phyloP scores from a whole-genome alignment of 192 early-diverging fungal species.

The Coemansia sp. region DNA sequence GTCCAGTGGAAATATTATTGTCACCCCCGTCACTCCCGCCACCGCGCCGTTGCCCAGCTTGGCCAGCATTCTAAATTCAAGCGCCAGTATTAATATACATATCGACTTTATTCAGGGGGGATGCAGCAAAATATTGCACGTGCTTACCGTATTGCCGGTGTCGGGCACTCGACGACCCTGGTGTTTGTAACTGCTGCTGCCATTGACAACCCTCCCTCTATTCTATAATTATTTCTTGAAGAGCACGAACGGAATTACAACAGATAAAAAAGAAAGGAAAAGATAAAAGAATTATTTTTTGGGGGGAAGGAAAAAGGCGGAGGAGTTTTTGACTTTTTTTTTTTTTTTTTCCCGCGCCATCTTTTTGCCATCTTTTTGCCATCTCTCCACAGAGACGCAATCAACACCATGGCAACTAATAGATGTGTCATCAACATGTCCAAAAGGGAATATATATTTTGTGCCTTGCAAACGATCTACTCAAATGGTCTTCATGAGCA shows the following conservation, averaged over 20 bases:
- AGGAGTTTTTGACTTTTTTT: neutral
- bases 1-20: slow-evolving; percentile 64
- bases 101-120: neutral
- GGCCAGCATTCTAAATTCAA: slow-evolving; percentile 25
- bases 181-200: slow-evolving; percentile 4
- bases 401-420: too few relatives aligned
- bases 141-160: slow-evolving; percentile 35
- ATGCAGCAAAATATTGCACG: neutral
- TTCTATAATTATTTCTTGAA: neutral
- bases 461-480: neutral
- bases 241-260: neutral
- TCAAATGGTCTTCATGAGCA: slow-evolving; percentile 68
- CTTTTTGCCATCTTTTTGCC: neutral
- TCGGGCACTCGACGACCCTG: slow-evolving; percentile 4
- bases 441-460: neutral
- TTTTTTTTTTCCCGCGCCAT: neutral
- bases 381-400: too few relatives aligned
- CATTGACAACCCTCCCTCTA: neutral
- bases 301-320: neutral
- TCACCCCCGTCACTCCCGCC: slow-evolving; percentile 57
- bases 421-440: neutral
- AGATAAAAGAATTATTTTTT: neutral
- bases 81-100: neutral
- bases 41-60: slow-evolving; percentile 59
- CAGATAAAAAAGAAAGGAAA: neutral